Evolutionary conservation across 345 rosid species (phyloP), one percentile per base, ranked within the genome.

Genomic region (Eucalyptus dawsonii): DNA sequence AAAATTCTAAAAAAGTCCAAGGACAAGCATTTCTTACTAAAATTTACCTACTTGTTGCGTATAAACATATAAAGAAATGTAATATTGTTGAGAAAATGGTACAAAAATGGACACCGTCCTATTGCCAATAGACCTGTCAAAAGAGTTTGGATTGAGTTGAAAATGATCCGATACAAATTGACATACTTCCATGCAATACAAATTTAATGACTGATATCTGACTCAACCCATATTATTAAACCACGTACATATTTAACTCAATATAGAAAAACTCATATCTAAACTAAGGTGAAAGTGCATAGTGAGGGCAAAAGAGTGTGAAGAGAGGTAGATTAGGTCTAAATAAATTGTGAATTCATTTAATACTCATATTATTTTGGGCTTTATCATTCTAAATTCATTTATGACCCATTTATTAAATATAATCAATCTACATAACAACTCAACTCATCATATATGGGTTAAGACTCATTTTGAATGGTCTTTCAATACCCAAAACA

Each of bases 201-300:
- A 56, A 56, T 56, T 10, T 56, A 56, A 56, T 56, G 29, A 56
- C 12, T 56, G 0, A 56, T 24, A 22, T 11, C 2, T 21, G 27
- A 56, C 29, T 9, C 1, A 56, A 56, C 62, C 27, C 62, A 56
- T 56, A 24, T 56, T 9, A 56, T 56, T 56, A 56, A 56, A 9
- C 12, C 1, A 56, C 27, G 9, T 22, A 56, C 27, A 56, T 56
- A 22, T 4, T 9, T 56, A 56, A 2, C 27, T 53, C 12, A 9
- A 22, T 56, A 21, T 56, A 56, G 13, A 56, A 56, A 0, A 9
- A 56, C 0, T 56, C 62, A 56, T 56, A 22, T 0, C 0, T 0
- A 0, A 5, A 56, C 6, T 22, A 1, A 56, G 27, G 0, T 56
- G 62, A 56, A 24, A 22, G 27, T 53, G 56, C 56, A 53, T 53